Evolutionary conservation across 2,329 filamentous ascomycete genomes (phyloP).

Genomic region (Pestalotiopsis sp.): DNA sequence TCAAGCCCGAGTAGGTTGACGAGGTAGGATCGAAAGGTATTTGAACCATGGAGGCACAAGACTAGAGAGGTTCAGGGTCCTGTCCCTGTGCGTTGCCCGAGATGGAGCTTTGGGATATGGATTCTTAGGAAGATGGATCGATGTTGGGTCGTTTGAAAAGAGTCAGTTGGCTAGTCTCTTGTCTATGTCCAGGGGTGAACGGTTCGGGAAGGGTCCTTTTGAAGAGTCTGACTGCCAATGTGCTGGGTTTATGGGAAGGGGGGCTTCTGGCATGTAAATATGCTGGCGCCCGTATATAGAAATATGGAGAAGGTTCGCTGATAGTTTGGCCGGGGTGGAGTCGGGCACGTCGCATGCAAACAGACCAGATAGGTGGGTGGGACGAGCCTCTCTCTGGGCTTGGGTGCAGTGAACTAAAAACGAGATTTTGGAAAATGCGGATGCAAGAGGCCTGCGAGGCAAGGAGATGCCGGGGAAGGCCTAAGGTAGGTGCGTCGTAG

Average conservation of each 20-base stretch:
- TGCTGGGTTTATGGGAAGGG: not conserved
- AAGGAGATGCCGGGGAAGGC: not conserved
- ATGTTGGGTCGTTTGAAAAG: not conserved
- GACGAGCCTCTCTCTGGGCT: not conserved
- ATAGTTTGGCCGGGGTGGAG: slow-evolving; percentile 6
- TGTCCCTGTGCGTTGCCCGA: not conserved
- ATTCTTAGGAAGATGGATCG: not conserved
- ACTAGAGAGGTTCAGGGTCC: not conserved
- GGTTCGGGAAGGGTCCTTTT: slow-evolving; percentile 12
- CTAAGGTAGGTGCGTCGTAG: not conserved
- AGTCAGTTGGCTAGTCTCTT: not conserved
- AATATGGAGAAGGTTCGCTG: slow-evolving; percentile 11
- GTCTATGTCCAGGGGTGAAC: not conserved
- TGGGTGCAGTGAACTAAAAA: not conserved
- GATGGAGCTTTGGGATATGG: not conserved
- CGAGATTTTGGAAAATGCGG: not conserved
- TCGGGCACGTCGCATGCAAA: slow-evolving; percentile 9
- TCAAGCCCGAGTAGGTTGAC: not conserved
- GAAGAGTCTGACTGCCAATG: not conserved
- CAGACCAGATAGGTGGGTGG: not conserved
- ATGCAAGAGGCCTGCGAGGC: not conserved
- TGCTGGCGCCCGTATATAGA: slow-evolving; percentile 11
- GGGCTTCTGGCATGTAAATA: not conserved
- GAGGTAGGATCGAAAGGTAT: not conserved
- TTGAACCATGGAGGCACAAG: not conserved